Evolutionary conservation across 768 basidiomycete genomes (phyloP).

Genomic region (Jaapia argillacea): DNA sequence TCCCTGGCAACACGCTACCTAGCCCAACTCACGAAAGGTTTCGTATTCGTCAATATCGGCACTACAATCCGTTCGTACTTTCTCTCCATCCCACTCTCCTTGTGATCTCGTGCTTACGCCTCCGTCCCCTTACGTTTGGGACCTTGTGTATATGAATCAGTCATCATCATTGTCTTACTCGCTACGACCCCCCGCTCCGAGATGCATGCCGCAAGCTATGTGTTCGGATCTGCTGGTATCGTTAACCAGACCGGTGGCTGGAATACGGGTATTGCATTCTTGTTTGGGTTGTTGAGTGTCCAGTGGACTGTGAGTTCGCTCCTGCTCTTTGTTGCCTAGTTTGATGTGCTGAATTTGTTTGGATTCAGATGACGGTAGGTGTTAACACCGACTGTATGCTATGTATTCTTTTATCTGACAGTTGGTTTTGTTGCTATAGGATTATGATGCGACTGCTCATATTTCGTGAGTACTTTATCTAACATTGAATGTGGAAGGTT

Average conservation of each 20-base stretch:
- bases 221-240: conserved; percentile 69
- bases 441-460: conserved; percentile 76
- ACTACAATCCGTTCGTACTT: conserved; percentile 48
- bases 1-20: conserved; percentile 68
- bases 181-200: conserved; percentile 62
- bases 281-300: conserved; percentile 78
- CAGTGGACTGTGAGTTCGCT: conserved; percentile 66
- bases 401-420: not conserved
- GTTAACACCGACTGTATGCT: not conserved
- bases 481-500: conserved; percentile 17
- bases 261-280: conserved; percentile 71
- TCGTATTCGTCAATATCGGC: conserved; percentile 85
- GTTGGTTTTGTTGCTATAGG: conserved; percentile 26
- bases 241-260: conserved; percentile 75
- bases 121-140: not conserved
- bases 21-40: conserved; percentile 61
- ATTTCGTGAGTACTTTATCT: conserved; percentile 47
- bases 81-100: not conserved
- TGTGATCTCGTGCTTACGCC: not conserved
- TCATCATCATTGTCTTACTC: conserved; percentile 79
- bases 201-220: conserved; percentile 75
- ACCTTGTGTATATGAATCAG: conserved; percentile 20
- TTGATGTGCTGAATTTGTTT: not conserved
- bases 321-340: not conserved
- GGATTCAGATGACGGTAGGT: conserved; percentile 45